Conservation (phyloP, 345 rosid genomes). For the Anastatica hierochuntica region DNA sequence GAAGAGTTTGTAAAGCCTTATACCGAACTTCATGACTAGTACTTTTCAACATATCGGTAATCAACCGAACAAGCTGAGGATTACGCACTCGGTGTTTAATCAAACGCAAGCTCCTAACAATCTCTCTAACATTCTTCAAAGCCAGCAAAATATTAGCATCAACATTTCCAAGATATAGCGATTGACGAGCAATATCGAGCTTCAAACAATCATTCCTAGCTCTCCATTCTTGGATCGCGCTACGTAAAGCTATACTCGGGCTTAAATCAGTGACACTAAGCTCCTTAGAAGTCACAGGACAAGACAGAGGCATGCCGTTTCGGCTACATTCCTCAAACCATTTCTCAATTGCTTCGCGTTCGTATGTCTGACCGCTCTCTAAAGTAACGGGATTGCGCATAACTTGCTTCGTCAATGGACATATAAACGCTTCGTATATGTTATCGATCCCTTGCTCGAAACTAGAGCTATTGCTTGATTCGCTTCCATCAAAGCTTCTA, state of each 20-base stretch:
- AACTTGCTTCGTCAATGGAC: slow-evolving; percentile 86
- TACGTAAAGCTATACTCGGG: slow-evolving; percentile 74
- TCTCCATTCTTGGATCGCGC: slow-evolving; percentile 92
- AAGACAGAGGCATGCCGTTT: slow-evolving; percentile 44
- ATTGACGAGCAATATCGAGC: slow-evolving; percentile 70
- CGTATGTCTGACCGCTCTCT: slow-evolving; percentile 84
- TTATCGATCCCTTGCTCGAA: slow-evolving; percentile 68
- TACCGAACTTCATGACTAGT: slow-evolving; percentile 64
- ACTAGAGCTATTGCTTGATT: slow-evolving; percentile 60
- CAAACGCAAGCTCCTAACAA: slow-evolving; percentile 45
- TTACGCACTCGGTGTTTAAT: slow-evolving; percentile 52
- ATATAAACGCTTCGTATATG: slow-evolving; percentile 75
- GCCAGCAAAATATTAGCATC: slow-evolving; percentile 57
- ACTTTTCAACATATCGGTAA: slow-evolving; percentile 67
- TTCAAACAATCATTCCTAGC: slow-evolving; percentile 81
- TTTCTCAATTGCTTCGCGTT: slow-evolving; percentile 80
- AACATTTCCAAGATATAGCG: slow-evolving; percentile 45
- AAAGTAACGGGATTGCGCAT: slow-evolving; percentile 83
- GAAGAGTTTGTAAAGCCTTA: slow-evolving; percentile 69
- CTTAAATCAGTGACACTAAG: slow-evolving; percentile 52
- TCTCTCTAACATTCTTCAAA: slow-evolving; percentile 43
- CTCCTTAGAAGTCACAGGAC: slow-evolving; percentile 70
- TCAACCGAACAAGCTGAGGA: slow-evolving; percentile 62
- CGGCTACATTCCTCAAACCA: slow-evolving; percentile 77
- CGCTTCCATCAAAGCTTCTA: slow-evolving; percentile 69